Percentiles rank a stretch among this genome's conserved stretches.
phyloP scores from a whole-genome alignment of 768 basidiomycete genomes.

The Termitomyces sp. region DNA sequence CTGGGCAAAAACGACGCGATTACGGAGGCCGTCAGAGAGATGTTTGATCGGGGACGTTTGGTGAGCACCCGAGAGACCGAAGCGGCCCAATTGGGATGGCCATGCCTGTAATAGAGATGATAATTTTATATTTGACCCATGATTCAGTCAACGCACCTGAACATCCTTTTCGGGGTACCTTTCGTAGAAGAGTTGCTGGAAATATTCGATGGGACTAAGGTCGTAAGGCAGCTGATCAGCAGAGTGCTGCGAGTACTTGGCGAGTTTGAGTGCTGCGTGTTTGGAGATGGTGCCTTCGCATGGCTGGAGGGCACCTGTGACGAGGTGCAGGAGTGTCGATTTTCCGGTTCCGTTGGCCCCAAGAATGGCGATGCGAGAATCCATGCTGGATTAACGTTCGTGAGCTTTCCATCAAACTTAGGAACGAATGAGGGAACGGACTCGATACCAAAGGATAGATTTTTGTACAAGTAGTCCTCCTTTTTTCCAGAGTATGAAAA shows the following conservation, averaged over 20 bases:
- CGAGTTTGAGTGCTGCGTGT: constrained; percentile 86
- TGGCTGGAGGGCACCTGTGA: constrained; percentile 79
- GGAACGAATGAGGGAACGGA: constrained; percentile 23
- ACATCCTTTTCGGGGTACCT: constrained; percentile 95
- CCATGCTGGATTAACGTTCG: constrained; percentile 47
- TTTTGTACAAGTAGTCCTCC: constrained; percentile 81
- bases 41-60: constrained; percentile 93
- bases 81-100: constrained; percentile 91
- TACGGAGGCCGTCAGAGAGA: constrained; percentile 92
- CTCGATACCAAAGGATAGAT: constrained; percentile 98
- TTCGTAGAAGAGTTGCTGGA: constrained; percentile 69
- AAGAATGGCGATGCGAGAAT: constrained; percentile 91
- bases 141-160: constrained; percentile 32
- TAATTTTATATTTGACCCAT: not conserved
- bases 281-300: constrained; percentile 83
- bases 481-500: constrained; percentile 93
- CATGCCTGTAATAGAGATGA: constrained; percentile 52
- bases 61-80: constrained; percentile 91
- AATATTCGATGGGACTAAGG: constrained; percentile 87
- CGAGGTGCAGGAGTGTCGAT: constrained; percentile 85
- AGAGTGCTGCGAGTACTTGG: constrained; percentile 98
- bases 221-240: constrained; percentile 98
- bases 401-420: not conserved
- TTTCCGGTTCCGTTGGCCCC: constrained; percentile 96
- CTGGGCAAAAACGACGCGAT: constrained; percentile 96